Percentiles rank a stretch among this genome's conserved stretches.
These are phyloP conservation scores for Ascochyta rabiei DNA, from an alignment of 2,329 filamentous ascomycete species.

Conservation along the genomic window DNA sequence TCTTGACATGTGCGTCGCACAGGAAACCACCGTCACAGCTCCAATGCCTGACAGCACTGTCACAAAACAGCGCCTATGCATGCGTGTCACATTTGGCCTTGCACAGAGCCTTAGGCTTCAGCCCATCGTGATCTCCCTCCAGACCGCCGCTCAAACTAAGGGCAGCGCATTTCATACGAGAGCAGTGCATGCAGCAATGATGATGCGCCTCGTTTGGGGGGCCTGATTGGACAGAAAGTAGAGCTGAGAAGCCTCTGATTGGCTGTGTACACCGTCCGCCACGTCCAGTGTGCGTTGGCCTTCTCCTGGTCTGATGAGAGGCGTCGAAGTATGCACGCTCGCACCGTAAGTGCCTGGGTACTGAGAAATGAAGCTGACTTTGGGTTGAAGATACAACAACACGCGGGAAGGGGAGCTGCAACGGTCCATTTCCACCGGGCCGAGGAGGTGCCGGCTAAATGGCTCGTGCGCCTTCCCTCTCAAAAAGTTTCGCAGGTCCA, in stretches of 20 bases:
- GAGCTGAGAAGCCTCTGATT: slow-evolving; percentile 21
- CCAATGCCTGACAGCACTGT: slow-evolving; percentile 4
- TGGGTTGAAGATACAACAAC: background rate
- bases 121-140: background rate
- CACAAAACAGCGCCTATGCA: slow-evolving; percentile 15
- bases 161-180: background rate
- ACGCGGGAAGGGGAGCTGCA: slow-evolving; percentile 19
- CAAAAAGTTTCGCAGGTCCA: slow-evolving; percentile 32
- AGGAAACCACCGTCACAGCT: slow-evolving; percentile 13
- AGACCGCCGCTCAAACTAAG: slow-evolving; percentile 7
- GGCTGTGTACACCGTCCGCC: slow-evolving; percentile 19
- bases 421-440: slow-evolving; percentile 1
- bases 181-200: slow-evolving; percentile 4
- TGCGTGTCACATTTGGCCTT: slow-evolving; percentile 10
- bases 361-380: slow-evolving; percentile 33
- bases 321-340: slow-evolving; percentile 29
- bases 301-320: slow-evolving; percentile 10
- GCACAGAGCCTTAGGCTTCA: slow-evolving; percentile 4
- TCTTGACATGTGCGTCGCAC: slow-evolving; percentile 34
- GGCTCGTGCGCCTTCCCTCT: slow-evolving; percentile 25
- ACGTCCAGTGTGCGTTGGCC: slow-evolving; percentile 42
- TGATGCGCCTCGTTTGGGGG: background rate
- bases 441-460: slow-evolving; percentile 22
- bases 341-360: slow-evolving; percentile 26
- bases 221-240: slow-evolving; percentile 1